A percentile compares a stretch with the other conserved stretches of the same genome.
Evolutionary conservation across 306 rosid species (phyloP).

Genomic region (Cotoneaster glaucophyllus): DNA sequence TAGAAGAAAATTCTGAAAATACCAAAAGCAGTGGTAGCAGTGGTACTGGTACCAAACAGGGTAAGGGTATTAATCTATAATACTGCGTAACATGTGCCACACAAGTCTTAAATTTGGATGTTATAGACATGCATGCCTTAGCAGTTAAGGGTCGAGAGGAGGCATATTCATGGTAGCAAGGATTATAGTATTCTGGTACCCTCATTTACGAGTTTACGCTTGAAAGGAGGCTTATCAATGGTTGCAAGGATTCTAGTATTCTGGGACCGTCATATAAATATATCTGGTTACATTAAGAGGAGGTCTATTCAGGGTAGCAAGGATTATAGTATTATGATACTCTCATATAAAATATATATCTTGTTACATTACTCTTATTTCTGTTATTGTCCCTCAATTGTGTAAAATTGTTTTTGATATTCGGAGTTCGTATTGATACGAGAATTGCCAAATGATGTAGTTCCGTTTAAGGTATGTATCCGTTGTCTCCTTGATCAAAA

Average conservation of each 20-base stretch:
- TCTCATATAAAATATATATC: neutral
- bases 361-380: neutral
- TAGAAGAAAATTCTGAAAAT: too few species aligned
- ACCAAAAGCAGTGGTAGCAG: too few species aligned
- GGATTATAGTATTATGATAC: neutral
- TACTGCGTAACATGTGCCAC: neutral
- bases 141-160: neutral
- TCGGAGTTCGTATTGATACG: neutral
- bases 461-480: neutral
- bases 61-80: too few species aligned
- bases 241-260: neutral
- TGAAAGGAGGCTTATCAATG: neutral
- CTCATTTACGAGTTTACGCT: neutral
- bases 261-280: neutral
- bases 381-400: neutral
- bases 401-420: neutral
- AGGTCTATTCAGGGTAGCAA: neutral
- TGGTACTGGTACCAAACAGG: too few species aligned
- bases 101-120: neutral
- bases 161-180: neutral
- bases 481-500: neutral
- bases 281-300: neutral
- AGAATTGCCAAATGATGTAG: neutral
- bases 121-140: neutral
- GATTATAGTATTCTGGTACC: neutral